Base-by-base conservation (phyloP, 1,139 yeast species). In the Yamadazyma taylorii region DNA sequence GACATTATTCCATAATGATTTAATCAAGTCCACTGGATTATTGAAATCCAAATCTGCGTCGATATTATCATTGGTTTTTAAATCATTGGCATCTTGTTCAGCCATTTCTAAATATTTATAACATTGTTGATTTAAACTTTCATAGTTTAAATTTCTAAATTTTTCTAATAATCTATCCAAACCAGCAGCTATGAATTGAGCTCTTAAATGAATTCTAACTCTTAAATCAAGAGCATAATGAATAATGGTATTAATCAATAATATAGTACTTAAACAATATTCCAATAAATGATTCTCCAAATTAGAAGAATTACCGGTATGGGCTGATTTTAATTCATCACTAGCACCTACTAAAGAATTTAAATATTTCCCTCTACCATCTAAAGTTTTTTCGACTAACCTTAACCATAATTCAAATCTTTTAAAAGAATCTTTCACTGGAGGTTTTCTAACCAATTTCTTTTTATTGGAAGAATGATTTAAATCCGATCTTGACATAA, bases 311-410 rank as follows among this genome's bases (percentile, higher is more conserved):
- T 51, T 50, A 16, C 88, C 87, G 8, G 78, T 72, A 43, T 60
- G 61, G 15, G 70, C 69, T 11, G 78, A 67, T 44, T 81, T 80
- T 39, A 81, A 72, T 48, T 92, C 97, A n/a, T 85, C 95, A 43
- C 90, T 82, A 1, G 97, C 96, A 2, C 97, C 97, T 7, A 92
- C 97, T 50, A 84, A 63, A 0, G 96, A 86, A 12, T 96, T 95
- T 73, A 85, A 73, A 43, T 68, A 69, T 51, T 81, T 84, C 10
- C 97, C 97, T 48, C 92, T 74, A 1, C 97, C 97, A 45, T 85
- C 90, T 36, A 92, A 56, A 0, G 95, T 81, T 40, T 79, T 75
- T 40, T 79, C 85, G 3, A 88, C 84, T 9, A 84, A 68, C 48
- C 75, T 69, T 37, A 90, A 59, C 97, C 97, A 92, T n/a, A 86